Evolutionary conservation across 352 stramenopile species (phyloP), one percentile per base, ranked within the genome.

Genomic region (Pelagophyceae sp.): DNA sequence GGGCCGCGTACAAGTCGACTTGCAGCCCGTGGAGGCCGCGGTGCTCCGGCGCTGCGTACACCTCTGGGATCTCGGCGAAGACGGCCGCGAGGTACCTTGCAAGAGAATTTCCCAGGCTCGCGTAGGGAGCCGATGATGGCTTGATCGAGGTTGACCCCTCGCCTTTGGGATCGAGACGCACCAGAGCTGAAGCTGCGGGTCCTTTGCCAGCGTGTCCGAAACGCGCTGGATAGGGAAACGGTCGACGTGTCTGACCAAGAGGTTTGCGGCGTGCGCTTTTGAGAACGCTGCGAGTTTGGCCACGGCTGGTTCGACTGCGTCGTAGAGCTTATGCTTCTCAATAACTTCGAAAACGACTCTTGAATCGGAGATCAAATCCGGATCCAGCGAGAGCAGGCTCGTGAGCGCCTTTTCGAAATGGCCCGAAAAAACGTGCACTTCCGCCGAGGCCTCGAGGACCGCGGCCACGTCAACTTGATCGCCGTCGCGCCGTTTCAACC

Each of bases 31-130:
- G 81, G 63, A 81, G 83, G 11, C 33, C 69, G 29, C 76, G 76
- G 67, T 83, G 79, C 37, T 84, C 72, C 37, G 78, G 67, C 32
- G 65, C n/a, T n/a, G 80, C 79, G 72, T 84, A 84, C 45, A 82
- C 58, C 17, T 84, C 80, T 23, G 79, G 79, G 0, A 75, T 32
- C 37, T 71, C 40, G 37, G 75, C 67, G 50, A 85, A 85, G 74
- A 86, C 76, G 3, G 79, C 65, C 38, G 78, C 67, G 27, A 87
- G 78, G 50, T 84, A 86, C n/a, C n/a, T n/a, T n/a, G n/a, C n/a
- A n/a, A n/a, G n/a, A n/a, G n/a, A n/a, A n/a, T n/a, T n/a, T n/a
- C n/a, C n/a, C n/a, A n/a, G n/a, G n/a, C n/a, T n/a, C n/a, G n/a
- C n/a, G n/a, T n/a, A n/a, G n/a, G n/a, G n/a, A n/a, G n/a, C n/a